phyloP scores from a whole-genome alignment of 495 filamentous ascomycete species.

The Margaritispora aquatica region DNA sequence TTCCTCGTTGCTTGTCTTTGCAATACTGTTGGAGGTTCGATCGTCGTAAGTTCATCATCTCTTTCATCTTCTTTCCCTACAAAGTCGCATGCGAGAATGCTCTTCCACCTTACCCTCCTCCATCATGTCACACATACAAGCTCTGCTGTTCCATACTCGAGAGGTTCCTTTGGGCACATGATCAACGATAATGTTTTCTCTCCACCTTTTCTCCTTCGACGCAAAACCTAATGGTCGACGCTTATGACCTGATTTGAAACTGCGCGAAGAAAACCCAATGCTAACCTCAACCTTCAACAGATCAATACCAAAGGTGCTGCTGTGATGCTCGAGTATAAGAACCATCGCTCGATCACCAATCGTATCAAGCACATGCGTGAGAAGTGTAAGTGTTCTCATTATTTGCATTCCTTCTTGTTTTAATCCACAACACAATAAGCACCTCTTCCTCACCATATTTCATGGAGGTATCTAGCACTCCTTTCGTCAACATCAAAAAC shows the following conservation, averaged over 20 bases:
- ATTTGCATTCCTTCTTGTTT: background rate
- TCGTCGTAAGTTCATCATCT: constrained; percentile 6
- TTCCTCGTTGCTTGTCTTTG: constrained; percentile 11
- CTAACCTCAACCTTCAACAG: constrained; percentile 20
- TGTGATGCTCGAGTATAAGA: constrained; percentile 26
- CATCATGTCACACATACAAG: too few relatives aligned
- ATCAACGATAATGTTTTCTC: too few relatives aligned
- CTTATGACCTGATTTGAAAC: background rate
- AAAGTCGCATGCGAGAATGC: background rate
- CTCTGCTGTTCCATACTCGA: too few relatives aligned
- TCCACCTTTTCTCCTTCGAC: too few relatives aligned
- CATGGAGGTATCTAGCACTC: background rate
- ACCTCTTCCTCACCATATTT: background rate
- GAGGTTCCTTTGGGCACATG: too few relatives aligned
- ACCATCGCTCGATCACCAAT: constrained; percentile 29
- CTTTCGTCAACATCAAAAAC: background rate
- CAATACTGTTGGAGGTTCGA: constrained; percentile 1
- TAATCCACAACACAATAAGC: background rate
- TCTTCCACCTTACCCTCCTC: background rate
- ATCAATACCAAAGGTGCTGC: constrained; percentile 24
- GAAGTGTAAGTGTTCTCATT: background rate
- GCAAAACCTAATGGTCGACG: too few relatives aligned
- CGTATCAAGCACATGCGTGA: constrained; percentile 16
- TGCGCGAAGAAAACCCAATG: constrained; percentile 3
- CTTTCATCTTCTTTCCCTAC: background rate